Percentiles rank a stretch among this genome's conserved stretches.
phyloP scores from a whole-genome alignment of 768 basidiomycete genomes.

The Boletus sp. region DNA sequence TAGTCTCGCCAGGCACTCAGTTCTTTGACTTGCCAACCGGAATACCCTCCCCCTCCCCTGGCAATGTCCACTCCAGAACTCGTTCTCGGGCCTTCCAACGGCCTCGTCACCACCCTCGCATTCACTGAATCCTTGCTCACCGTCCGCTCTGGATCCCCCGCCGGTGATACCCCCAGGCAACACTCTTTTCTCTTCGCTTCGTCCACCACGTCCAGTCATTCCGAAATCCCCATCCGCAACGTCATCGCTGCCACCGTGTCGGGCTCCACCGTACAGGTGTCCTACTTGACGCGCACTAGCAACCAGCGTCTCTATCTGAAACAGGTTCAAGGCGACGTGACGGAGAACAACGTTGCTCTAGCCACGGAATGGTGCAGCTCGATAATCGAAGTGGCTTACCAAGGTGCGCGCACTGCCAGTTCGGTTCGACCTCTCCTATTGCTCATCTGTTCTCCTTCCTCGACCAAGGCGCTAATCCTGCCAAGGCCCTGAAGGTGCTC shows the following conservation, averaged over 20 bases:
- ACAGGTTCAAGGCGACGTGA: conserved; percentile 42
- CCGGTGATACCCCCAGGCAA: background rate
- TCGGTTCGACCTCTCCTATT: background rate
- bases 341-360: conserved; percentile 32
- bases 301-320: conserved; percentile 38
- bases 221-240: conserved; percentile 43
- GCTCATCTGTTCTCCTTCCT: conserved; percentile 2
- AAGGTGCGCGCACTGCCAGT: conserved; percentile 37
- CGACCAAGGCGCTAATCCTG: conserved; percentile 47
- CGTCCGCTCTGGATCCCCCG: conserved; percentile 22
- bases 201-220: conserved; percentile 4
- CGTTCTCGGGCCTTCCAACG: conserved; percentile 16
- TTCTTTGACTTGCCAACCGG: too few relatives aligned
- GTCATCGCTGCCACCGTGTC: conserved; percentile 53
- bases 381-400: conserved; percentile 59
- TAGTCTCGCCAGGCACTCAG: background rate
- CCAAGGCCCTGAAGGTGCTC: conserved; percentile 61
- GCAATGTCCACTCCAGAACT: conserved; percentile 22
- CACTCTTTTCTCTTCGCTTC: conserved; percentile 13
- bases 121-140: conserved; percentile 28
- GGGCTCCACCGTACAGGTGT: conserved; percentile 42
- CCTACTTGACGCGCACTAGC: conserved; percentile 49
- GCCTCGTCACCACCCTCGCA: conserved; percentile 21
- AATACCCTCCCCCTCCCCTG: background rate
- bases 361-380: conserved; percentile 52